Evolutionary conservation across 179 eudicot species (phyloP).

Genomic region (Silene coronaria): DNA sequence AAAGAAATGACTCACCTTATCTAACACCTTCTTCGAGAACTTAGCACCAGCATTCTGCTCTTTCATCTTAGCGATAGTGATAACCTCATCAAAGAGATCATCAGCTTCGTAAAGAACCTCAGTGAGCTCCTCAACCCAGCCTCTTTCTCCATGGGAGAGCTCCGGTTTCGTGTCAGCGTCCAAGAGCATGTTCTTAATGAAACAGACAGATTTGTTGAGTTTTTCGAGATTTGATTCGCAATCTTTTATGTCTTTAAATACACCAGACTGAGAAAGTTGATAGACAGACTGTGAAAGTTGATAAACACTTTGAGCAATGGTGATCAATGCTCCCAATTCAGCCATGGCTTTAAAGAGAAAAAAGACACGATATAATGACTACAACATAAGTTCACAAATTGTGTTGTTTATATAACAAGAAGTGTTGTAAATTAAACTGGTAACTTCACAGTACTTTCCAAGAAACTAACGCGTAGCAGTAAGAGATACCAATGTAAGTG

Average conservation of each 20-base stretch:
- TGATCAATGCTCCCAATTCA: too few species aligned
- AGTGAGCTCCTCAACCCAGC: neutral
- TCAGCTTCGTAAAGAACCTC: constrained; percentile 2
- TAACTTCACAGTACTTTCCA: too few species aligned
- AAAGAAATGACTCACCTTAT: constrained; percentile 3
- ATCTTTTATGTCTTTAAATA: neutral
- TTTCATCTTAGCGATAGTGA: neutral
- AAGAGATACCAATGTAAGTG: too few species aligned
- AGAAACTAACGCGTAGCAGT: too few species aligned
- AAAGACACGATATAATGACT: too few species aligned
- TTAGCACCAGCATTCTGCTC: neutral
- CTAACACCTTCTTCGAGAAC: neutral
- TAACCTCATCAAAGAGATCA: constrained; percentile 8
- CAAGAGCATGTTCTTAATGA: neutral
- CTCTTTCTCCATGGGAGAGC: neutral
- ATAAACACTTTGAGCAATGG: too few species aligned
- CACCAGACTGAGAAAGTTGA: neutral
- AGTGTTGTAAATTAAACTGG: too few species aligned
- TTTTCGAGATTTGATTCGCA: neutral
- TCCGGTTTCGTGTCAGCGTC: neutral
- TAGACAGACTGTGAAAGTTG: neutral
- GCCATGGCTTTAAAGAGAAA: too few species aligned
- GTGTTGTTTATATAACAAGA: too few species aligned
- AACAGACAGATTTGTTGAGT: neutral
- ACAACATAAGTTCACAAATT: too few species aligned